Conservation (phyloP, 257 asterid species). For the Salvia hispanica region DNA sequence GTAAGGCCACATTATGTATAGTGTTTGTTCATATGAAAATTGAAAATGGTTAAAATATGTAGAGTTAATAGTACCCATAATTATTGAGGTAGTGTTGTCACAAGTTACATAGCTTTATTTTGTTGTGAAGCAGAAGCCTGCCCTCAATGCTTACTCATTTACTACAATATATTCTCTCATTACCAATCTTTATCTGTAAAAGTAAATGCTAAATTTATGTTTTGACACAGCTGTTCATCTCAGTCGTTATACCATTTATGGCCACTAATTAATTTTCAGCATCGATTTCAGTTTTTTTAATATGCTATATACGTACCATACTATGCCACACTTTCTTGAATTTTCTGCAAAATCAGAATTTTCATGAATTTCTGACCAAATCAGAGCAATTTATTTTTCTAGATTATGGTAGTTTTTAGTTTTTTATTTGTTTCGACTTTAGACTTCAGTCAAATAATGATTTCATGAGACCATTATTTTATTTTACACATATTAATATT, state of each 20-base stretch:
- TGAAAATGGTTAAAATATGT: too few species aligned
- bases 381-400: neutral
- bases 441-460: neutral
- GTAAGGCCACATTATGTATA: neutral
- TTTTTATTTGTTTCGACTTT: neutral
- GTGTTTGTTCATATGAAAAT: neutral
- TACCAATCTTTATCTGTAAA: slow-evolving; percentile 20
- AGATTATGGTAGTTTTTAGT: neutral
- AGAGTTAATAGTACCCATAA: slow-evolving; percentile 2
- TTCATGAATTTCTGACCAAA: slow-evolving; percentile 40
- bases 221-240: neutral
- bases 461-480: neutral
- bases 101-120: slow-evolving; percentile 54
- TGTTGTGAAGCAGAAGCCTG: slow-evolving; percentile 52
- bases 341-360: slow-evolving; percentile 54
- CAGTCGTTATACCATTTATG: slow-evolving; percentile 17
- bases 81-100: slow-evolving; percentile 53
- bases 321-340: slow-evolving; percentile 38
- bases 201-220: slow-evolving; percentile 27
- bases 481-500: slow-evolving; percentile 16
- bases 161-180: neutral
- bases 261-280: neutral
- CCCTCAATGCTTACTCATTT: neutral
- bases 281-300: neutral
- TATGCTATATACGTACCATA: slow-evolving; percentile 17